Conservation (phyloP, 345 rosid species). For the rapeseed (Brassica napus) region DNA sequence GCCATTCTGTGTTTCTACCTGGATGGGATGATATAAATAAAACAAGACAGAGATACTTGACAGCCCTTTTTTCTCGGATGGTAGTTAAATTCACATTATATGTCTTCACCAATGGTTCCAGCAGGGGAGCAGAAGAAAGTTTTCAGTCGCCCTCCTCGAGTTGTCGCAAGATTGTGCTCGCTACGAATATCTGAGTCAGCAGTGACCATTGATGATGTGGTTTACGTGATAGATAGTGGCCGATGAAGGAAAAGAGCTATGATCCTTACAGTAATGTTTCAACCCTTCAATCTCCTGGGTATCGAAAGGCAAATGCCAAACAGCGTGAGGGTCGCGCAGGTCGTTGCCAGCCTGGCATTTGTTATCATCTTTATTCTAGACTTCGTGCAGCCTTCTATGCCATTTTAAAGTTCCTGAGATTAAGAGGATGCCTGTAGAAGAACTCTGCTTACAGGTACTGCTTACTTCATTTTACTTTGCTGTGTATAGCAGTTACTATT, state of each 20-base stretch:
- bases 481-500: constrained; percentile 14
- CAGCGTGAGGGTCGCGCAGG: constrained; percentile 98
- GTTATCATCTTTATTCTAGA: constrained; percentile 88
- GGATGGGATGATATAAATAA: constrained; percentile 96
- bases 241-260: constrained; percentile 96
- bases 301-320: constrained; percentile 92
- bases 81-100: constrained; percentile 65
- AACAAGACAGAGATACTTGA: constrained; percentile 60
- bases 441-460: constrained; percentile 88
- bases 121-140: constrained; percentile 83
- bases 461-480: background rate
- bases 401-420: constrained; percentile 90
- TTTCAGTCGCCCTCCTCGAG: constrained; percentile 63
- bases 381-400: constrained; percentile 77
- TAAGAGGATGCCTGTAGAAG: constrained; percentile 89
- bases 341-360: constrained; percentile 90
- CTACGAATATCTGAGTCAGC: constrained; percentile 96
- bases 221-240: constrained; percentile 93
- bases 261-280: constrained; percentile 89
- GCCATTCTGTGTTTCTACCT: constrained; percentile 91
- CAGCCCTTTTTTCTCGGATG: constrained; percentile 55
- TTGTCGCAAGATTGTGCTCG: constrained; percentile 84
- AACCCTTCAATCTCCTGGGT: constrained; percentile 94
- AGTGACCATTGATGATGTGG: constrained; percentile 90
- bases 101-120: constrained; percentile 94